Conservation (phyloP, 345 rosid species). For the Salix caprea region DNA sequence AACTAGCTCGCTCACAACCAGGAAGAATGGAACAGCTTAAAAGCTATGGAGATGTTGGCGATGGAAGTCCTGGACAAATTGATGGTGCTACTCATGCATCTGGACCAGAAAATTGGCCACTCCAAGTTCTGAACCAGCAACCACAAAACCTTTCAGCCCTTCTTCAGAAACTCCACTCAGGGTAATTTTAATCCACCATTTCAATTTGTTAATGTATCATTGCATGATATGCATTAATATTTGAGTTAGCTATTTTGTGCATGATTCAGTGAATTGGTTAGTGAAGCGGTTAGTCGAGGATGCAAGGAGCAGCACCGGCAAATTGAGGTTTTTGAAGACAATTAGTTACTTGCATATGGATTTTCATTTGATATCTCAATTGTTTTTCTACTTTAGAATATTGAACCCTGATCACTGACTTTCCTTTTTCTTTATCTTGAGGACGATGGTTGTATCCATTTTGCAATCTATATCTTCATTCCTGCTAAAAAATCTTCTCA, state of each 20-base stretch:
- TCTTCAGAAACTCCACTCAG: conserved; percentile 96
- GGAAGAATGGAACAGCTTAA: conserved; percentile 62
- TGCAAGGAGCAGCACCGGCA: conserved; percentile 98
- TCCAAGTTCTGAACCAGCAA: conserved; percentile 84
- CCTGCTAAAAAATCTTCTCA: background rate
- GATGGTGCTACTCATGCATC: conserved; percentile 38
- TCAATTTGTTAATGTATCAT: background rate
- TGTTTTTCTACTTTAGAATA: background rate
- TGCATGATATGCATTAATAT: background rate
- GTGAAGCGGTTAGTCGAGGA: conserved; percentile 76
- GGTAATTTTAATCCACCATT: conserved; percentile 33
- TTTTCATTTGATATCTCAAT: background rate
- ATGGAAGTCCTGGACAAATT: conserved; percentile 57
- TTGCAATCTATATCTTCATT: background rate
- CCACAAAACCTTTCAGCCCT: conserved; percentile 81
- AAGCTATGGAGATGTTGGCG: conserved; percentile 47
- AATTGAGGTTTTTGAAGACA: conserved; percentile 56
- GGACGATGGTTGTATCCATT: background rate
- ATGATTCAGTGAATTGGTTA: conserved; percentile 70
- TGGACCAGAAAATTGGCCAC: conserved; percentile 90
- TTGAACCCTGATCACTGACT: background rate
- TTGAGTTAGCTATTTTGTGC: background rate
- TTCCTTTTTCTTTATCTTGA: background rate
- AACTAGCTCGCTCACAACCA: conserved; percentile 63
- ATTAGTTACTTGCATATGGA: background rate